Base-by-base conservation (phyloP, 805 yeast genomes). In the Cyberlindnera nakhonratchasimensis region DNA sequence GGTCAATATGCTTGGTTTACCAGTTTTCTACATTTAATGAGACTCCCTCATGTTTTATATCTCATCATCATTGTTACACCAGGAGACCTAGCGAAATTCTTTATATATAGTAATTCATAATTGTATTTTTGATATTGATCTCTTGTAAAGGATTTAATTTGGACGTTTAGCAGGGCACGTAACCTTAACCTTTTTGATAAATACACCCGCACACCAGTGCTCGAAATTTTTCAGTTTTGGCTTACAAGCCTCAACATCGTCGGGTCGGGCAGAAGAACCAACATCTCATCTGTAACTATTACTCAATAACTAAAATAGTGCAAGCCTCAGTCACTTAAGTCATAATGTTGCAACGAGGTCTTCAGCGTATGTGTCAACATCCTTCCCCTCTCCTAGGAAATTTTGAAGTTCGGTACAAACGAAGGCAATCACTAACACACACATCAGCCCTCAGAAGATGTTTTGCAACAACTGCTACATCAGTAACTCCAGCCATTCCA, bases 381-480 rank as follows among this genome's bases (percentile, higher is more conserved):
- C 13, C 12, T n/a, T n/a, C n/a, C n/a, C n/a, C n/a, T n/a, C n/a
- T n/a, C n/a, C n/a, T n/a, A n/a, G n/a, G n/a, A n/a, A n/a, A n/a
- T n/a, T n/a, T n/a, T n/a, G n/a, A n/a, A n/a, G n/a, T n/a, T n/a
- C n/a, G n/a, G n/a, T n/a, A n/a, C n/a, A n/a, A n/a, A n/a, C n/a
- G n/a, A n/a, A n/a, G n/a, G n/a, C n/a, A n/a, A n/a, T n/a, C n/a
- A 29, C 41, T 38, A 23, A 21, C 37, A 32, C 30, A 18, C 7
- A 28, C 6, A 11, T 3, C 29, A 52, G 57, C 51, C 7, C 36
- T 55, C 21, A 52, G 41, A 34, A 51, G 55, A 51, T 49, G 52
- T 47, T 46, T 52, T 26, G 48, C 55, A 37, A 50, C 55, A 25
- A 36, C 49, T 6, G 26, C 50, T 57, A 19, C 42, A 11, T 24